These are phyloP conservation scores for Penicillium freii DNA, from an alignment of 2,329 filamentous ascomycete species.

Conservation along the genomic window DNA sequence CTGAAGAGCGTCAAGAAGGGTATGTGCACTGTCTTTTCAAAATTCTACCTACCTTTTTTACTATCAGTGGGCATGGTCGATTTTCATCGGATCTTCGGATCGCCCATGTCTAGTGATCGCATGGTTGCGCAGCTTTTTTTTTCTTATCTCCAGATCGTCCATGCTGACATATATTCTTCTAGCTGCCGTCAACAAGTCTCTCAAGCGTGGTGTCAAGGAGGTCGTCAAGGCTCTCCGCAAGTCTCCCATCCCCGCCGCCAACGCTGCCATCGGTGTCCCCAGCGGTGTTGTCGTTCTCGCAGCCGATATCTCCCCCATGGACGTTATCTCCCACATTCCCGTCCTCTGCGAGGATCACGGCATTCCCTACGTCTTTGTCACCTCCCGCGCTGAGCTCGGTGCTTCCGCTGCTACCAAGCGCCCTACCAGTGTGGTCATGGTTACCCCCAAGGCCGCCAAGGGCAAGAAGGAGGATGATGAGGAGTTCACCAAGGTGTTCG, in stretches of 20 bases:
- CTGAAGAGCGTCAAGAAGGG: slow-evolving; percentile 54
- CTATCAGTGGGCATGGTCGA: neutral
- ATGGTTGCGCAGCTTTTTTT: slow-evolving; percentile 1
- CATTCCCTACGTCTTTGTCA: slow-evolving; percentile 94
- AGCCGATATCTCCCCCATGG: slow-evolving; percentile 96
- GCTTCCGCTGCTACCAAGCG: slow-evolving; percentile 92
- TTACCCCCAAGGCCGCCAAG: slow-evolving; percentile 52
- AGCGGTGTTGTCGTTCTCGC: slow-evolving; percentile 83
- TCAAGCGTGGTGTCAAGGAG: slow-evolving; percentile 98
- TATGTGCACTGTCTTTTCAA: slow-evolving; percentile 23
- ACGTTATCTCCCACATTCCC: slow-evolving; percentile 97
- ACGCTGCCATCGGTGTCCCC: slow-evolving; percentile 61
- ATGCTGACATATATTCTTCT: slow-evolving; percentile 25
- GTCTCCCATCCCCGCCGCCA: slow-evolving; percentile 68
- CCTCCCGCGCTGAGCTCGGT: slow-evolving; percentile 87
- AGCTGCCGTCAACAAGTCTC: slow-evolving; percentile 93
- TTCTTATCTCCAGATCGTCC: neutral
- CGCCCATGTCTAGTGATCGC: neutral
- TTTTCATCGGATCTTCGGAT: neutral
- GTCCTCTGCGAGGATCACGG: slow-evolving; percentile 98
- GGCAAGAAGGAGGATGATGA: slow-evolving; percentile 51
- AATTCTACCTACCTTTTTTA: neutral
- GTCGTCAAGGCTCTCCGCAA: slow-evolving; percentile 98
- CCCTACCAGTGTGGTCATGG: slow-evolving; percentile 95
- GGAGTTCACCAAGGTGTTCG: slow-evolving; percentile 55